Evolutionary conservation across 345 rosid genomes (phyloP).

Genomic region (Streptanthus diversifolius): DNA sequence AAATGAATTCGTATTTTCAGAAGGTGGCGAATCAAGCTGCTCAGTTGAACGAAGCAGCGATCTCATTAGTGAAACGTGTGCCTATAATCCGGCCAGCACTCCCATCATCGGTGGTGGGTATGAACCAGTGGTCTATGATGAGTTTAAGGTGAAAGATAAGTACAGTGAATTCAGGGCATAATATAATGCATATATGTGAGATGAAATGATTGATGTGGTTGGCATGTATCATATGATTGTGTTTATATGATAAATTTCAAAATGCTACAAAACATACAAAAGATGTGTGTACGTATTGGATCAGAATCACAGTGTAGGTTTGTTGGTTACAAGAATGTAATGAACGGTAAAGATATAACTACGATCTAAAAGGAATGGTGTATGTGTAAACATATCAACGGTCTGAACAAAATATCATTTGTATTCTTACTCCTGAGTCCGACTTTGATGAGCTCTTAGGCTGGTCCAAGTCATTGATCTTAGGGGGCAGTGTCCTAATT

Average conservation of each 20-base stretch:
- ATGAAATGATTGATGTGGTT: slow-evolving; percentile 20
- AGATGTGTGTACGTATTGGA: slow-evolving; percentile 16
- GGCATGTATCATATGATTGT: slow-evolving; percentile 20
- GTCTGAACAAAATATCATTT: neutral
- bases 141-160: slow-evolving; percentile 50
- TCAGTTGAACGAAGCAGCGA: slow-evolving; percentile 89
- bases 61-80: slow-evolving; percentile 75
- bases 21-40: slow-evolving; percentile 55
- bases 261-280: slow-evolving; percentile 19
- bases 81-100: slow-evolving; percentile 72
- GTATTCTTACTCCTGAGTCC: neutral
- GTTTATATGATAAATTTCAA: neutral
- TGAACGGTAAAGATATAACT: neutral
- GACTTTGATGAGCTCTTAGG: neutral
- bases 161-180: neutral
- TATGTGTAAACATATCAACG: no score
- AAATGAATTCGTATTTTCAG: neutral
- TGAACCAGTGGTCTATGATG: slow-evolving; percentile 82
- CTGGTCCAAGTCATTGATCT: neutral
- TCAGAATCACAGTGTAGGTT: slow-evolving; percentile 3
- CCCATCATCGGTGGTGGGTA: slow-evolving; percentile 53
- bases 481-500: neutral
- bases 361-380: no score
- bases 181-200: slow-evolving; percentile 8
- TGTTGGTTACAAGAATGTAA: neutral